Conservation (phyloP, 2,329 filamentous ascomycete species). For the Colletotrichum sp. region DNA sequence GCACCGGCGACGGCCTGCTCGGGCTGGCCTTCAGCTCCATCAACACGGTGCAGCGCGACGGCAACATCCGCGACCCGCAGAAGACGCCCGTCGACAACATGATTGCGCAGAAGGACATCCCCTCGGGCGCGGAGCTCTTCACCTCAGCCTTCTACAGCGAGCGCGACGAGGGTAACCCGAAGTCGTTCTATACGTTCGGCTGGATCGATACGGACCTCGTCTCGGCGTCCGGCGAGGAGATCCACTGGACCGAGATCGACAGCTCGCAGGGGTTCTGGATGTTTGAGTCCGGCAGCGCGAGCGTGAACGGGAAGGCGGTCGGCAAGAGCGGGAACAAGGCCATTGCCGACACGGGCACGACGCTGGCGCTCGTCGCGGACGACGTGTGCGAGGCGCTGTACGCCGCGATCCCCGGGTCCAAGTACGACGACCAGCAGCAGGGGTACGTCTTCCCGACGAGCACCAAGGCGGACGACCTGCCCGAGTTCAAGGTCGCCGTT, state of each 20-base stretch:
- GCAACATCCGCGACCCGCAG: constrained; percentile 44
- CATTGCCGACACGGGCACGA: constrained; percentile 66
- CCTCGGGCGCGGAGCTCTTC: constrained; percentile 59
- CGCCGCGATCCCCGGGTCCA: constrained; percentile 25
- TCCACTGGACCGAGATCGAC: constrained; percentile 68
- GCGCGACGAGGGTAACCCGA: constrained; percentile 52
- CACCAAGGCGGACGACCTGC: constrained; percentile 33
- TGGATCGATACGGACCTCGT: constrained; percentile 69
- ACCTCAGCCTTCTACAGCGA: constrained; percentile 17
- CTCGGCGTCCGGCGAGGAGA: constrained; percentile 54
- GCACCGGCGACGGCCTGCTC: constrained; percentile 69
- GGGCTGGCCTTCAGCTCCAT: constrained; percentile 70
- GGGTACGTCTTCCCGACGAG: constrained; percentile 48
- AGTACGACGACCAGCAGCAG: constrained; percentile 24
- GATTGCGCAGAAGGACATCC: constrained; percentile 72
- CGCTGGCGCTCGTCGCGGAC: constrained; percentile 56
- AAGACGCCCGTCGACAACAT: constrained; percentile 80
- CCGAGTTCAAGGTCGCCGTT: constrained; percentile 59
- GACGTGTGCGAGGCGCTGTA: constrained; percentile 28
- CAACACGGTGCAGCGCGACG: constrained; percentile 66
- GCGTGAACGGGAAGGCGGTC: constrained; percentile 49
- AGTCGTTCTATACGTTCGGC: constrained; percentile 76
- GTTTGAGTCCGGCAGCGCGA: constrained; percentile 62
- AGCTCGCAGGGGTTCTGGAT: constrained; percentile 72
- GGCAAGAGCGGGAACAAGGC: constrained; percentile 48